Percentiles rank a stretch among this genome's conserved stretches.
phyloP scores from a whole-genome alignment of 768 basidiomycete species.

The Paxillus involutus region DNA sequence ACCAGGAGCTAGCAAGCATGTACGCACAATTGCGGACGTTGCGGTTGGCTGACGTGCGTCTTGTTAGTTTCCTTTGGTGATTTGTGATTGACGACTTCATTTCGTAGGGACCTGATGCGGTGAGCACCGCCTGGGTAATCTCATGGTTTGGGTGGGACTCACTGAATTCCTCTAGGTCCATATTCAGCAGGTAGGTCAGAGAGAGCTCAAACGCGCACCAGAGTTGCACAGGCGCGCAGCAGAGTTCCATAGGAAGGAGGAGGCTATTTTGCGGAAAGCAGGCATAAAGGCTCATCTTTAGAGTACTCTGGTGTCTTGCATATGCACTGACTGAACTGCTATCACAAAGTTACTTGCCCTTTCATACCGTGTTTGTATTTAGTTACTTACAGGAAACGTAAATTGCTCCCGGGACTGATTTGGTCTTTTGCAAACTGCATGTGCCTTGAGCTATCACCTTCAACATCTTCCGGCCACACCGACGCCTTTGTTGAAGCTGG shows the following conservation, averaged over 20 bases:
- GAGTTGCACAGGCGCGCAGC: slow-evolving; percentile 52
- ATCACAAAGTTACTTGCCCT: neutral
- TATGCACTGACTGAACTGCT: neutral
- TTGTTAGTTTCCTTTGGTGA: neutral
- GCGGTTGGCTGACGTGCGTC: slow-evolving; percentile 78
- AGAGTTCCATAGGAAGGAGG: slow-evolving; percentile 61
- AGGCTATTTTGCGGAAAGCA: slow-evolving; percentile 55
- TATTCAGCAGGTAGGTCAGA: slow-evolving; percentile 91
- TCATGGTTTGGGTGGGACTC: neutral
- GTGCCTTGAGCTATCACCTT: too few species aligned
- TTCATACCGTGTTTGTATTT: too few species aligned
- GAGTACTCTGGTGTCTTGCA: neutral
- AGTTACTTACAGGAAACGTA: too few species aligned
- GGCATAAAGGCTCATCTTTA: slow-evolving; percentile 61
- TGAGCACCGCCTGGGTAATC: slow-evolving; percentile 29
- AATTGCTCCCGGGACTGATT: too few species aligned
- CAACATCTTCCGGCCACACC: too few species aligned
- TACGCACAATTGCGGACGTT: slow-evolving; percentile 87
- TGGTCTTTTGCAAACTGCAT: too few species aligned
- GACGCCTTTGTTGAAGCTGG: too few species aligned
- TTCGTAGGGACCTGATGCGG: slow-evolving; percentile 75
- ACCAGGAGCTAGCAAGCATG: slow-evolving; percentile 73
- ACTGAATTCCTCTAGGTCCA: slow-evolving; percentile 61
- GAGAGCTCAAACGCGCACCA: slow-evolving; percentile 80
- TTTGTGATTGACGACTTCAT: slow-evolving; percentile 5